Conservation (phyloP, 345 rosid genomes). For the Punica granatum region DNA sequence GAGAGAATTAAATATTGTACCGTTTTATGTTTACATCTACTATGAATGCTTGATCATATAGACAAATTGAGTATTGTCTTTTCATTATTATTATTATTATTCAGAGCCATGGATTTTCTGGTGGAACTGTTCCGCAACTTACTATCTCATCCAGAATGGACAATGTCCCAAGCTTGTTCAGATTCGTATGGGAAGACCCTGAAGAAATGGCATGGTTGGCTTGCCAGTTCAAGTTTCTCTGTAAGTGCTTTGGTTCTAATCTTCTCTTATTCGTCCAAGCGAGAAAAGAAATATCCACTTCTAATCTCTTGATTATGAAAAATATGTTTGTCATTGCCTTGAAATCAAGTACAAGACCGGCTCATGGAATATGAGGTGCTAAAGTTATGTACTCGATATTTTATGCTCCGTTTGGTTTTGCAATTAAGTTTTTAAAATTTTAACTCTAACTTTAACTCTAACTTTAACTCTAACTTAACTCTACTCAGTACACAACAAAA, state of each 20-base stretch:
- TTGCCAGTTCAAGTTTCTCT: slow-evolving; percentile 84
- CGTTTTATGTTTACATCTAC: neutral
- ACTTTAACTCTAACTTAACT: too few species aligned
- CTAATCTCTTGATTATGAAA: neutral
- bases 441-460: too few species aligned
- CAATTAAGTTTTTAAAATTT: too few species aligned
- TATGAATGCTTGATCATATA: neutral
- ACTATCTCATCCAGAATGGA: slow-evolving; percentile 73
- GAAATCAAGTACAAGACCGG: neutral
- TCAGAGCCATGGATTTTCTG: slow-evolving; percentile 94
- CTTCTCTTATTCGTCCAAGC: neutral
- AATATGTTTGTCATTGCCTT: neutral
- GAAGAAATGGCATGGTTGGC: slow-evolving; percentile 92
- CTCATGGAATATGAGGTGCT: neutral
- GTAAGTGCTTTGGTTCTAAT: slow-evolving; percentile 26
- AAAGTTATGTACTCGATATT: too few species aligned
- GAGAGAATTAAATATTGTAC: too few species aligned
- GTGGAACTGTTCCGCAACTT: slow-evolving; percentile 85
- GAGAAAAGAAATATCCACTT: neutral
- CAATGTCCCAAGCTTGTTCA: slow-evolving; percentile 80
- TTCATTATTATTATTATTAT: slow-evolving; percentile 13
- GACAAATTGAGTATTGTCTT: neutral
- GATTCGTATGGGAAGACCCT: slow-evolving; percentile 85
- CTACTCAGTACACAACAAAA: too few species aligned
- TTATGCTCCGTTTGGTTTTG: too few species aligned